Conservation (phyloP, 768 basidiomycete species). For the Hericium coralloides region DNA sequence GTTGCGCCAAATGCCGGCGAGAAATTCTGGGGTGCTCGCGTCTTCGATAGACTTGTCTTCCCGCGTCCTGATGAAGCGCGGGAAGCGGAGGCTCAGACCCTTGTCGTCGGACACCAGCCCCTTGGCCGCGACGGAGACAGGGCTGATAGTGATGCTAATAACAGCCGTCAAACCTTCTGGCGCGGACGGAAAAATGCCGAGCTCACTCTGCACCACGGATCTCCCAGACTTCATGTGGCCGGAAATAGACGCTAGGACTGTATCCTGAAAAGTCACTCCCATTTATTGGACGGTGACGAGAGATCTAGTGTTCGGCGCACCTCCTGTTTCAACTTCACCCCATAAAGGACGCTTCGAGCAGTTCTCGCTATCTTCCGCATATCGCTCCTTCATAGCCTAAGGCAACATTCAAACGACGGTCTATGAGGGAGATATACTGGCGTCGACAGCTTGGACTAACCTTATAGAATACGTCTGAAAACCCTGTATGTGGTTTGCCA, state of each 20-base stretch:
- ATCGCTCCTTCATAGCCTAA: conserved; percentile 56
- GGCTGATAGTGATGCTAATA: conserved; percentile 69
- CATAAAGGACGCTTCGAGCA: conserved; percentile 46
- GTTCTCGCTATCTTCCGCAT: conserved; percentile 45
- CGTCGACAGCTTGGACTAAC: conserved; percentile 24
- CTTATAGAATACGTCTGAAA: conserved; percentile 78
- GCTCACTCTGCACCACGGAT: conserved; percentile 68
- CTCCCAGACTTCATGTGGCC: conserved; percentile 81
- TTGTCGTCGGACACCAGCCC: conserved; percentile 46
- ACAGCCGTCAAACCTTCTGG: conserved; percentile 3
- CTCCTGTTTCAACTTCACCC: conserved; percentile 57
- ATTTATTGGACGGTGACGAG: background rate
- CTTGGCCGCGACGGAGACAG: conserved; percentile 73
- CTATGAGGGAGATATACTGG: background rate
- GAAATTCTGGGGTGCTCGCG: conserved; percentile 63
- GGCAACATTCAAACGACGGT: background rate
- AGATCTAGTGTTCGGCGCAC: conserved; percentile 25
- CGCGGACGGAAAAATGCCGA: background rate
- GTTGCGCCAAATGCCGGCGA: conserved; percentile 58
- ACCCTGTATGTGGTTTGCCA: conserved; percentile 37
- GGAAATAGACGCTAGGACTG: conserved; percentile 59
- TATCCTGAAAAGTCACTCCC: conserved; percentile 33
- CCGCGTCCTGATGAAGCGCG: conserved; percentile 67
- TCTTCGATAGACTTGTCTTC: conserved; percentile 68
- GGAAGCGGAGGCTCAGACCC: conserved; percentile 82